Conservation (phyloP, 345 rosid species). For the Rhodamnia rubescens region DNA sequence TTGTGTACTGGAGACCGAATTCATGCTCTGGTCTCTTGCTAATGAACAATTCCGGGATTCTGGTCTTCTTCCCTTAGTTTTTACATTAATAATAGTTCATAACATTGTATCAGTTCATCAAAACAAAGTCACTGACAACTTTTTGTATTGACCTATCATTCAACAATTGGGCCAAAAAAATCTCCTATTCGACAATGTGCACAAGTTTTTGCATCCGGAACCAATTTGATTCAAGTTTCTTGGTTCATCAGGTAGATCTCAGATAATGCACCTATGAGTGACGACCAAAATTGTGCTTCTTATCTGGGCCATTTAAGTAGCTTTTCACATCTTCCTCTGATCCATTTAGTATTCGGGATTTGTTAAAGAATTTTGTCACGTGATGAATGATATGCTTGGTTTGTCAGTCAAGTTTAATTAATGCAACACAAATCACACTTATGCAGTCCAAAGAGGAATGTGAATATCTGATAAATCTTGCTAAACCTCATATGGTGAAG, state of each 20-base stretch:
- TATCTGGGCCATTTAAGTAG: neutral
- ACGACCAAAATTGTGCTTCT: neutral
- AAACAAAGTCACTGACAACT: neutral
- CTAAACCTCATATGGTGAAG: constrained; percentile 77
- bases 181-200: neutral
- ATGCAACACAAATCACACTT: neutral
- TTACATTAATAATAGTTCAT: neutral
- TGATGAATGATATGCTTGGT: neutral
- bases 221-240: neutral
- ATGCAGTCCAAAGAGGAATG: constrained; percentile 82
- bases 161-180: neutral
- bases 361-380: neutral
- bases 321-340: neutral
- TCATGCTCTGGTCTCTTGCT: neutral
- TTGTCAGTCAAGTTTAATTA: neutral
- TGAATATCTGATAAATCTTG: constrained; percentile 70
- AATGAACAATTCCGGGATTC: neutral
- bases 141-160: neutral
- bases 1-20: neutral
- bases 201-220: neutral
- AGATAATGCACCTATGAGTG: neutral
- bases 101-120: neutral
- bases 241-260: neutral
- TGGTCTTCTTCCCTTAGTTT: neutral
- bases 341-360: neutral